Evolutionary conservation across 805 yeast genomes (phyloP).

Genomic region (Suhomyces faveliae): DNA sequence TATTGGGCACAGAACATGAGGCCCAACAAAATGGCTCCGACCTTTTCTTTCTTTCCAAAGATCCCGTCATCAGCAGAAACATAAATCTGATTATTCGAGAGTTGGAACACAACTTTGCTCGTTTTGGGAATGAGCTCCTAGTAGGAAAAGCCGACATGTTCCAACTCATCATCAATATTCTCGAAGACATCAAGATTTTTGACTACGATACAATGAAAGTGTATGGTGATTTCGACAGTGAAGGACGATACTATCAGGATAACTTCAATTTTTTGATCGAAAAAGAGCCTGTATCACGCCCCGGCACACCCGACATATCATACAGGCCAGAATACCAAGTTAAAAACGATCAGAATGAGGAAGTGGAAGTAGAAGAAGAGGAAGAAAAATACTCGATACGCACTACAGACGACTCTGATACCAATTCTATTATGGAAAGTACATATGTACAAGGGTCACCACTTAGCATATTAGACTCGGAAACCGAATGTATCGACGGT

Average conservation of each 20-base stretch:
- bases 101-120: conserved; percentile 8
- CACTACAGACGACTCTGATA: conserved; percentile 17
- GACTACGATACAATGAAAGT: conserved; percentile 13
- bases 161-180: conserved; percentile 11
- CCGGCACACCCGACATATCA: not conserved
- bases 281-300: not conserved
- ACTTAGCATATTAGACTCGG: not conserved
- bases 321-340: not conserved
- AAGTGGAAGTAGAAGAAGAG: too few species aligned
- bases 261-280: conserved; percentile 9
- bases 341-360: not conserved
- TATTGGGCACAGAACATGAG: conserved; percentile 4
- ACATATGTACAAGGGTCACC: conserved; percentile 3
- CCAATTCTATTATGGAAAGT: conserved; percentile 20
- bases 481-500: not conserved
- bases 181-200: conserved; percentile 18
- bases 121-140: conserved; percentile 6
- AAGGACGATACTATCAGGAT: conserved; percentile 11
- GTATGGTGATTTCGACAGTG: conserved; percentile 15
- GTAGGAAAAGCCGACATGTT: conserved; percentile 13
- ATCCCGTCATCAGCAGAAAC: conserved; percentile 5
- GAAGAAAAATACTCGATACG: not conserved
- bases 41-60: conserved; percentile 6
- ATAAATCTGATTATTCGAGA: conserved; percentile 6
- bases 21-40: not conserved